A percentile compares a stretch with the other conserved stretches of the same genome.
phyloP scores from a whole-genome alignment of 495 filamentous ascomycete genomes.

The Neurospora sp. region DNA sequence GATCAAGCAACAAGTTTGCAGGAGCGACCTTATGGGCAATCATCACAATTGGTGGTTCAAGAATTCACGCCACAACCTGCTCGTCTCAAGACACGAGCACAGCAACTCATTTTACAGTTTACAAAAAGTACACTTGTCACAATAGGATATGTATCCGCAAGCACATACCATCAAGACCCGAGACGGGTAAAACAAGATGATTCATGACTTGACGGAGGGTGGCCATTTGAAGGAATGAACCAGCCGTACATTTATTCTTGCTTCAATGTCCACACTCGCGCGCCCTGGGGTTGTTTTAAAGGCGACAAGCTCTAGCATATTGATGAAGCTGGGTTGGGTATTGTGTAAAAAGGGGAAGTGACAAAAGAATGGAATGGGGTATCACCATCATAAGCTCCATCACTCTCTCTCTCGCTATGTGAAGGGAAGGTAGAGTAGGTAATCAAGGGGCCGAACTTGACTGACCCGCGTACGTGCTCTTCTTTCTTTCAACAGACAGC shows the following conservation, averaged over 20 bases:
- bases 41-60: too few relatives aligned
- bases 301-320: conserved; percentile 45
- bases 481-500: neutral
- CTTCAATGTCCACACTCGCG: conserved; percentile 47
- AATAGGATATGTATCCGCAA: neutral
- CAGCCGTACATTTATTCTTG: conserved; percentile 24
- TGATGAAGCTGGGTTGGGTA: conserved; percentile 26
- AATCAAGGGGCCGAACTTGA: neutral
- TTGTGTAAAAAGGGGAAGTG: neutral
- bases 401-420: neutral
- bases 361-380: neutral
- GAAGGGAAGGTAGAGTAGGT: neutral
- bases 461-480: neutral
- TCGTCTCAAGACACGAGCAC: neutral
- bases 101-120: neutral
- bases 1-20: neutral
- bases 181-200: conserved; percentile 8
- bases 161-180: conserved; percentile 9
- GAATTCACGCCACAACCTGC: too few relatives aligned
- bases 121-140: neutral
- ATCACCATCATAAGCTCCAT: neutral
- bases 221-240: conserved; percentile 6
- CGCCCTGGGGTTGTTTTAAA: conserved; percentile 30
- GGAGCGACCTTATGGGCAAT: neutral
- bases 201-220: conserved; percentile 14